Base-by-base conservation (phyloP, 2,329 filamentous ascomycete genomes). In the Aspergillus pseudoglaucus region DNA sequence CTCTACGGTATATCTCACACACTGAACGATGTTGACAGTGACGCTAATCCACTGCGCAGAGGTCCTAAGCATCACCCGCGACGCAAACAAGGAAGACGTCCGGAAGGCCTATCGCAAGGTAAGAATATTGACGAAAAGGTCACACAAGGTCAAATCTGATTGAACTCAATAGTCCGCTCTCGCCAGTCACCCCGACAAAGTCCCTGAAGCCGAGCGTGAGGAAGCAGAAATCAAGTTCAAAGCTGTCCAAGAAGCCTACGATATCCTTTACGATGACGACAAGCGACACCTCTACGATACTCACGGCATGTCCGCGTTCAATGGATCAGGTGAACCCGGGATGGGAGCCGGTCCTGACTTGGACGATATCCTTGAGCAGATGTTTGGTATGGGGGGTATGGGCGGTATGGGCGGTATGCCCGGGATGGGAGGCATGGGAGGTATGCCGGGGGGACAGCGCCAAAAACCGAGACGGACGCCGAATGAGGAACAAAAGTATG, bases 51-150 rank as follows among this genome's bases (percentile, higher is more conserved):
- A 15, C 10, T 20, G 46, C 53, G 48, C 63, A 95, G 90, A 85
- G 73, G 77, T 95, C 59, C 82, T 97, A 53, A 86, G 82, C 50
- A 80, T 97, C 59, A 75, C 84, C 45, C 85, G 79, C 66, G 74
- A 74, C 52, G 87, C 90, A 45, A 83, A 77, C 52, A 84, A 85
- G 61, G 81, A 85, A 47, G 87, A 95, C 61, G 87, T 97, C 72
- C 94, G 93, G 70, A 95, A 95, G 73, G 90, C 90, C 52, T 96
- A 96, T 74, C 87, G 91, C 73, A 96, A 95, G 81, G 90, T 90
- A 59, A 59, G 73, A 47, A 39, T 18, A 2, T 15, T 22, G 6
- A 35, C 6, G 18, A 41, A 1, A 20, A 32, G 12, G 22, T 6
- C 37, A 15, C 7, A 37, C 6, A 37, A 37, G n/a, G 9, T 3